Base-by-base conservation (phyloP, 345 rosid genomes). In the Lagerstroemia speciosa region DNA sequence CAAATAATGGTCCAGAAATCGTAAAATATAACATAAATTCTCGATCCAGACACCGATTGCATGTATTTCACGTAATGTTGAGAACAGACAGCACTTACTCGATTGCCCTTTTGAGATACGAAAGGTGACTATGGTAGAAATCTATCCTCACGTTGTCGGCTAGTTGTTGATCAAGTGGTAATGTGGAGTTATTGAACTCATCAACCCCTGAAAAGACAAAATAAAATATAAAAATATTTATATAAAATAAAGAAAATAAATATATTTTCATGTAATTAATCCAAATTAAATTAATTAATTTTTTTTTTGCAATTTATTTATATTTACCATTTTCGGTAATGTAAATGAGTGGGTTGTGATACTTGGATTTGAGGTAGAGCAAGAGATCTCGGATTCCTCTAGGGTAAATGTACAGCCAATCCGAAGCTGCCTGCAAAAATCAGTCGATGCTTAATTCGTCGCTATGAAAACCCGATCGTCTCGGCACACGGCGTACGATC, bases 361-460 rank as follows among this genome's bases (percentile, higher is more conserved):
- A 74, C 31, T 69, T 63, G 36, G 41, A 31, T 57, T 74, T 68
- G 0, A 74, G 26, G 30, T 74, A 64, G 3, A 38, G 27, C 29
- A 74, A 43, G 26, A 74, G 20, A 30, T 65, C 68, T 19, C 69
- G 22, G n/a, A 74, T 68, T 2, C 77, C 77, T 26, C 43, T 48
- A 1, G 77, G 77, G 43, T 69, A 74, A n/a, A 74, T 65, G 9
- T 38, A 53, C 14, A 69, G 46, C 77, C 69, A 69, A n/a, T 48
- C 41, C 3, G 77, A 74, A 62, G 69, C 77, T 29, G 78, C 74
- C 82, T 78, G 70, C 63, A 63, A 58, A 43, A n/a, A 27, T 20
- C 20, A 66, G 0, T 15, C 31, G n/a, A 27, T 2, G 14, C n/a
- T 24, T 1, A 8, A n/a, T 9, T 8, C 22, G 19, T 53, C 29